Base-by-base conservation (phyloP, 345 rosid genomes). In the Gossypium mustelinum region DNA sequence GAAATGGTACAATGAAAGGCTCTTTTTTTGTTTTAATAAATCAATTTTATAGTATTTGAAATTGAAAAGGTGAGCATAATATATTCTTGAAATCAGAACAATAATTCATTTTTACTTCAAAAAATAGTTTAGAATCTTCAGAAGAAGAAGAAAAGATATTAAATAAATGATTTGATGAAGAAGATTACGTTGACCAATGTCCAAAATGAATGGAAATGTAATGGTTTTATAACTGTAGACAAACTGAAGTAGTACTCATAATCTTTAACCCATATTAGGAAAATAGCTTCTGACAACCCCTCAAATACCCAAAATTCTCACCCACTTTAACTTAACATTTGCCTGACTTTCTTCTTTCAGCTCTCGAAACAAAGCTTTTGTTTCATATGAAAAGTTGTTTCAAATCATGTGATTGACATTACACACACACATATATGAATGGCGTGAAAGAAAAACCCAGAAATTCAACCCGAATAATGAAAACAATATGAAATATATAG, bases 241-340 rank as follows among this genome's bases (percentile, higher is more conserved):
- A 67, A 3, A 67, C 13, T 11, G 44, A 3, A 20, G 55, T 45
- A 9, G 16, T 25, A 27, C 45, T 4, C 11, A 50, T 24, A 51
- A 69, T 48, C 73, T 50, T 14, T 69, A 50, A 51, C 59, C 73
- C 59, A 17, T 27, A 51, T 16, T 25, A 50, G 73, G 73, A 51
- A 69, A 50, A 16, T 14, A 3, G 72, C 22, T 24, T 50, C 72
- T 50, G 58, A 69, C 44, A 25, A 34, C 25, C 45, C 11, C 45
- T 18, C n/a, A 69, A 45, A 18, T 5, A 11, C n/a, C 34, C 17
- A 6, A 66, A 50, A 50, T 16, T 17, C 73, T 50, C 45, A 69
- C 14, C 22, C 73, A 50, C 59, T 68, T 48, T 56, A 68, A 69
- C 73, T 69, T 69, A 9, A 51, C 45, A 14, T 69, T 16, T 48